phyloP scores from a whole-genome alignment of 345 rosid species.

The Populus pruinosa region DNA sequence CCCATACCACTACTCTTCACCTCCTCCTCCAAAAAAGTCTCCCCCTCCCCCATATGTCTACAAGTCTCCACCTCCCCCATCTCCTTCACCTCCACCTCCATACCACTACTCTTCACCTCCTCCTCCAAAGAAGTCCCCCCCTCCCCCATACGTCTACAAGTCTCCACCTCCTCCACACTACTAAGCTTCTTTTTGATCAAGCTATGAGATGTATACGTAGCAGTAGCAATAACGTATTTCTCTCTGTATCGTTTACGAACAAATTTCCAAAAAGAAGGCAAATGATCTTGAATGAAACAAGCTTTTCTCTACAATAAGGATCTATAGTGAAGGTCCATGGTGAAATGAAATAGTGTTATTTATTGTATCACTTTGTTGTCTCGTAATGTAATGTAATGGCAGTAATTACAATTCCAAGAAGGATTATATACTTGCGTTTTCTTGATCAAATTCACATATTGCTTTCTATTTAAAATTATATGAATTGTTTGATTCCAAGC shows the following conservation, averaged over 20 bases:
- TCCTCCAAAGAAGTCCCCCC: neutral
- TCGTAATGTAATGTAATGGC: neutral
- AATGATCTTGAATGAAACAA: neutral
- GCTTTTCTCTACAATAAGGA: neutral
- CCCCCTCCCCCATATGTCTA: neutral
- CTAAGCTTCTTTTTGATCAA: neutral
- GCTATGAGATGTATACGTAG: neutral
- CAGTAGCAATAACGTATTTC: neutral
- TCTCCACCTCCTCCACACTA: neutral
- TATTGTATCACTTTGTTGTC: neutral
- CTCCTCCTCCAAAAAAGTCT: neutral
- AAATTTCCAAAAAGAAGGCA: neutral
- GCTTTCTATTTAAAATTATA: neutral
- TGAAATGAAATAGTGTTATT: no score
- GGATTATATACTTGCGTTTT: neutral
- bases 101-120: neutral
- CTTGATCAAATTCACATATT: neutral
- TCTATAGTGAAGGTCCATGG: neutral
- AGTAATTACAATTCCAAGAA: neutral
- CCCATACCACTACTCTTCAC: neutral
- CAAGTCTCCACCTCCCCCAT: neutral
- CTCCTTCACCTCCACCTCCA: neutral
- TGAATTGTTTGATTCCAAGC: no score
- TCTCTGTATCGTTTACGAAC: neutral
- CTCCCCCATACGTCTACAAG: neutral